Evolutionary conservation across 306 rosid species (phyloP), one percentile per base, ranked within the genome.

Genomic region (Inga oerstediana): DNA sequence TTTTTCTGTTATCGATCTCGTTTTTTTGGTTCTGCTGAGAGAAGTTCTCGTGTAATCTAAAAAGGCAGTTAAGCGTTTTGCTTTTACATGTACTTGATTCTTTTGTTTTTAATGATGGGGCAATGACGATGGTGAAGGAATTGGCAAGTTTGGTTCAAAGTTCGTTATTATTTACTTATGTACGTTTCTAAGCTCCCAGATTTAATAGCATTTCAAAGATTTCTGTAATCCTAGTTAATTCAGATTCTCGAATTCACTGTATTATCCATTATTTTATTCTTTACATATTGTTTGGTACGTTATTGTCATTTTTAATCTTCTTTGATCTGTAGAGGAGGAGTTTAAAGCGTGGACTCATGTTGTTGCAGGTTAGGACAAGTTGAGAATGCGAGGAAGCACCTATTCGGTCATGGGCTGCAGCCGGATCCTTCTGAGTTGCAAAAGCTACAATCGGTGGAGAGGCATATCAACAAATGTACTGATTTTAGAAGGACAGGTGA

Each of bases 291-390:
- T 75, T 71, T 71, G 65, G 80, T 15, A 39, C 56, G 74, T 51
- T 72, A 32, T 32, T 85, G 56, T 82, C 66, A 44, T 27, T 32
- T 45, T 72, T 24, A 13, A 46, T 24, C 59, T 45, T 6, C 59
- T 72, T 72, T 11, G 27, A 46, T 46, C 16, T 46, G 41, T 72
- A 3, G 59, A 72, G 52, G 14, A 44, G 41, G 39, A 22, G 51
- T 7, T 9, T 46, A 32, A 48, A 56, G 72, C 54, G 34, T 73
- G 41, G 64, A 79, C 11, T 37, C 32, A 58, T 82, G 64, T 27
- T 82, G 17, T 85, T 34, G 73, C 94, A 93, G 99, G 89, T 89
- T 96, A 81, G 99, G 99, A 69, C 97, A 89, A 80, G 91, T 91
- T 46, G 99, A 96, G 79, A 90, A 93, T 90, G 92, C 97, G 15